Conservation (phyloP, 139 green algal genomes). For the Coelastrella sp. region DNA sequence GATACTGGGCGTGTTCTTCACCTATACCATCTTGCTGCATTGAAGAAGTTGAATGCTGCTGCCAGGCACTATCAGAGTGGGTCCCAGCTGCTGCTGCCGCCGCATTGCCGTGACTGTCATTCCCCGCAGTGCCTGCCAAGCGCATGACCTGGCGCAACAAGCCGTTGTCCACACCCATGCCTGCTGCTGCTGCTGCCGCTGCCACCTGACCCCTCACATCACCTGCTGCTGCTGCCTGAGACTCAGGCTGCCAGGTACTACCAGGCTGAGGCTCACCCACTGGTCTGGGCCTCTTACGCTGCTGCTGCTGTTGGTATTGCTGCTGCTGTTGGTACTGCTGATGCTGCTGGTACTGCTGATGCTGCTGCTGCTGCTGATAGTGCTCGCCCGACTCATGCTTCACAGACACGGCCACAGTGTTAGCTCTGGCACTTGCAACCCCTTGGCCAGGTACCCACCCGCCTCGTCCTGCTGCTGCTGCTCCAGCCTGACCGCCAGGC, state of each 20-base stretch:
- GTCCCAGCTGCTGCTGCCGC: not conserved
- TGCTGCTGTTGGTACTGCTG: constrained; percentile 7
- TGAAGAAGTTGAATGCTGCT: no score
- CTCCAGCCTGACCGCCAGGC: not conserved
- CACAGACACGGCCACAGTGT: not conserved
- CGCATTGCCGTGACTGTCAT: not conserved
- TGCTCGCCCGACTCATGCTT: not conserved
- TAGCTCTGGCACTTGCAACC: not conserved
- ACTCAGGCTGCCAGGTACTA: not conserved
- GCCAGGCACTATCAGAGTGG: not conserved
- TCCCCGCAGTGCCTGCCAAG: not conserved
- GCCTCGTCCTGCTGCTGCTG: constrained; percentile 1
- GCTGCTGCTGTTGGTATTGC: constrained; percentile 12
- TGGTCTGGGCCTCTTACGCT: not conserved
- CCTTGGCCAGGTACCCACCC: no score
- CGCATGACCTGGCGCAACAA: not conserved
- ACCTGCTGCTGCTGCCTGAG: not conserved
- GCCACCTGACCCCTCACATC: not conserved
- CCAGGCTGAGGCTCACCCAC: not conserved
- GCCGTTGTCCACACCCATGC: not conserved
- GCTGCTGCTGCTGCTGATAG: constrained; percentile 19
- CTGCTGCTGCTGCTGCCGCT: not conserved
- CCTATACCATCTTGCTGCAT: not conserved
- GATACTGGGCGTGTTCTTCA: not conserved
- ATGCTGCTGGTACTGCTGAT: not conserved